Percentiles rank a stretch among this genome's conserved stretches.
These are phyloP conservation scores for Panicum hallii DNA, from an alignment of 202 grass and related monocot genomes.

Conservation along the genomic window DNA sequence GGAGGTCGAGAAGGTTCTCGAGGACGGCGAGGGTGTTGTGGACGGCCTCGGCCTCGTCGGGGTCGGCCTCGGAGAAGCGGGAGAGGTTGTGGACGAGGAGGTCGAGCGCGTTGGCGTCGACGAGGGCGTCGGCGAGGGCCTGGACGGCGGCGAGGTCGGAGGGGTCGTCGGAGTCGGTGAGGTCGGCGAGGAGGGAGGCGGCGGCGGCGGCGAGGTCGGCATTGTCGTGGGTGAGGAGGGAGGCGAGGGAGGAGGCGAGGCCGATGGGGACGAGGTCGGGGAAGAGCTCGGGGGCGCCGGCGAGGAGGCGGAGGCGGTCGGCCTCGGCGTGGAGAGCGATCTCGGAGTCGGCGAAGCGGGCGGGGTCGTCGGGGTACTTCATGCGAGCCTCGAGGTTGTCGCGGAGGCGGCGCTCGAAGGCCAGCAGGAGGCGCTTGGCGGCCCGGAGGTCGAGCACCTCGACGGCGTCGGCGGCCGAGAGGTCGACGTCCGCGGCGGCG, in stretches of 20 bases:
- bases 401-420: conserved; percentile 85
- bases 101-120: conserved; percentile 85
- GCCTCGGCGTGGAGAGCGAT: conserved; percentile 84
- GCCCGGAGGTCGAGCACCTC: conserved; percentile 89
- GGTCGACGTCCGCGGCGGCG: conserved; percentile 46
- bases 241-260: conserved; percentile 71
- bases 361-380: conserved; percentile 85
- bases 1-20: conserved; percentile 91
- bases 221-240: conserved; percentile 86
- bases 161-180: conserved; percentile 83
- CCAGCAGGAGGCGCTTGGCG: conserved; percentile 77
- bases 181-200: conserved; percentile 82
- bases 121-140: conserved; percentile 72
- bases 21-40: conserved; percentile 81
- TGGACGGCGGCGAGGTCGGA: conserved; percentile 62
- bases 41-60: conserved; percentile 78
- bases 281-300: conserved; percentile 87
- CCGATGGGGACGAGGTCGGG: conserved; percentile 77
- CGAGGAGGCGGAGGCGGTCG: conserved; percentile 79
- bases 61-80: conserved; percentile 79
- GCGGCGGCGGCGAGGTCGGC: conserved; percentile 77
- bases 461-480: conserved; percentile 55
- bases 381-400: conserved; percentile 99
- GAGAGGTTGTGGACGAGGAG: conserved; percentile 86
- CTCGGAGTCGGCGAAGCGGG: conserved; percentile 87